Conservation (phyloP, 768 basidiomycete species). For the Collybiopsis luxurians region DNA sequence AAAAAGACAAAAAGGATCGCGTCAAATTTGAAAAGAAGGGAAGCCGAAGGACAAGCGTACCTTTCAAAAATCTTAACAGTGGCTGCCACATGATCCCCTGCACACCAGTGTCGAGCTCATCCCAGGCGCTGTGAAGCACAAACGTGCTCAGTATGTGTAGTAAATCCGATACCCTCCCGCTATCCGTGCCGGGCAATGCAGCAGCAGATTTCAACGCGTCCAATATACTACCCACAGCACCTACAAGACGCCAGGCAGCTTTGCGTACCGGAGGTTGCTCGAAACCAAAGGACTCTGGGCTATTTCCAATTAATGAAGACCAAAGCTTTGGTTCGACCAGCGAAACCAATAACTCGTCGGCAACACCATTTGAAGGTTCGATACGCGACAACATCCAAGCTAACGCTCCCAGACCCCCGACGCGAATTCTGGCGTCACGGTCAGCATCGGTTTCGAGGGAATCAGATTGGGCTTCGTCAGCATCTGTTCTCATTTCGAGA, state of each 20-base stretch:
- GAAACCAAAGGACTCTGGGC: constrained; percentile 52
- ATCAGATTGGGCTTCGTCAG: constrained; percentile 36
- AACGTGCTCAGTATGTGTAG: constrained; percentile 52
- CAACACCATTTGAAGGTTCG: background rate
- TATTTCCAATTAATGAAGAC: constrained; percentile 47
- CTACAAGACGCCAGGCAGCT: constrained; percentile 60
- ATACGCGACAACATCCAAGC: constrained; percentile 57
- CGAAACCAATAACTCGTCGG: constrained; percentile 33
- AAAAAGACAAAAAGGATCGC: background rate
- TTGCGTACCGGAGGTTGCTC: constrained; percentile 72
- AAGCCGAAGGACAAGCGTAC: constrained; percentile 33
- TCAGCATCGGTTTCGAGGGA: constrained; percentile 60
- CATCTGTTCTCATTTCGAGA: constrained; percentile 43
- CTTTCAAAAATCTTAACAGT: constrained; percentile 66
- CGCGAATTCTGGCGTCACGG: constrained; percentile 63
- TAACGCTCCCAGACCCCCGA: constrained; percentile 64
- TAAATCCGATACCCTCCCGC: constrained; percentile 19
- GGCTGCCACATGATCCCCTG: constrained; percentile 69
- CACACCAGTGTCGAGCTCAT: constrained; percentile 70
- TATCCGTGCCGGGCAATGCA: constrained; percentile 12
- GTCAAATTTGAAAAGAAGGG: background rate
- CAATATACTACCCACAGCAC: constrained; percentile 35
- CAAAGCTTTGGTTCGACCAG: constrained; percentile 54
- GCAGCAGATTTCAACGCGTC: constrained; percentile 14
- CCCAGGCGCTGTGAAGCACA: constrained; percentile 62